Percentiles rank a stretch among this genome's conserved stretches.
Conservation (phyloP, 169 alveolate genomes). For the Plasmodium malariae region DNA sequence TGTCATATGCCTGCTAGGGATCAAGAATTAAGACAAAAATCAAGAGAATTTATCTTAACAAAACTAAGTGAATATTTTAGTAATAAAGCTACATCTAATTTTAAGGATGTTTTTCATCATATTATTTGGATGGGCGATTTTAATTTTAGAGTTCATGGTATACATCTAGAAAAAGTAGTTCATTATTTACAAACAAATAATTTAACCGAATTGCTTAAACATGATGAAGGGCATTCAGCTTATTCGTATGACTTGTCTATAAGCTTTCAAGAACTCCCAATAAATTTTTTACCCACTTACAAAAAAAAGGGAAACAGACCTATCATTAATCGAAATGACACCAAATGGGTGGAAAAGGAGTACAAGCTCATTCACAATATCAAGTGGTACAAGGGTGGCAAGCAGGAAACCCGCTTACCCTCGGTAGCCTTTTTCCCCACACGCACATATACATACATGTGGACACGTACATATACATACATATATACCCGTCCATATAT, state of each 20-base stretch:
- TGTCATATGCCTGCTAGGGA: constrained; percentile 89
- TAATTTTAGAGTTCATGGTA: constrained; percentile 83
- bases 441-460: too few relatives aligned
- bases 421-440: constrained; percentile 79
- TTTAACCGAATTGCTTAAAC: constrained; percentile 46
- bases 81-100: constrained; percentile 77
- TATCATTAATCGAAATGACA: constrained; percentile 77
- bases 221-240: constrained; percentile 52
- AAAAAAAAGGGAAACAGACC: constrained; percentile 88
- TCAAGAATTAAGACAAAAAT: constrained; percentile 82
- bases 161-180: constrained; percentile 74
- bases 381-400: constrained; percentile 88
- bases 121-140: constrained; percentile 92
- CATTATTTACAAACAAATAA: constrained; percentile 53
- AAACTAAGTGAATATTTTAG: constrained; percentile 82
- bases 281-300: constrained; percentile 87
- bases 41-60: constrained; percentile 79
- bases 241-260: constrained; percentile 54
- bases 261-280: constrained; percentile 86
- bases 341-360: constrained; percentile 86
- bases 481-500: not conserved
- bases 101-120: constrained; percentile 89
- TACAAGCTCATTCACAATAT: constrained; percentile 83
- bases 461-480: not conserved
- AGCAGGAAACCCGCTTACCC: constrained; percentile 85